Percentiles rank a stretch among this genome's conserved stretches.
These are phyloP conservation scores for Cytidiella melzeri DNA, from an alignment of 768 basidiomycete genomes.

Conservation along the genomic window DNA sequence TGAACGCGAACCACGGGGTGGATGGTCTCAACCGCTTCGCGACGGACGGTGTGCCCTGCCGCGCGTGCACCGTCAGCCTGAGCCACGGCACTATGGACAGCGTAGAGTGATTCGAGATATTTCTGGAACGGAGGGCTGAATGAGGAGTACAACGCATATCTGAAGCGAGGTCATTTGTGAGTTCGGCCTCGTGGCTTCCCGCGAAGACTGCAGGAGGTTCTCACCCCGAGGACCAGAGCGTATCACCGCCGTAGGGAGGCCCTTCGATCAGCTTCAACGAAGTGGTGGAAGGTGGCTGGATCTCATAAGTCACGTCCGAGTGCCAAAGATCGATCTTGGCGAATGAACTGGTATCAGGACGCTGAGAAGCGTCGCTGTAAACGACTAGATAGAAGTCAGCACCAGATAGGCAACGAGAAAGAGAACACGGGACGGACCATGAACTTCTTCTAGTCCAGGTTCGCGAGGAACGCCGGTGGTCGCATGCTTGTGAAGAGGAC, in stretches of 20 bases:
- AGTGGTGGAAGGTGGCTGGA: slow-evolving; percentile 76
- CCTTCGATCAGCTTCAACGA: slow-evolving; percentile 69
- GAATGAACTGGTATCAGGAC: slow-evolving; percentile 59
- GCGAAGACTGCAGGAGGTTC: slow-evolving; percentile 14
- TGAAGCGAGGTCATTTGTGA: slow-evolving; percentile 20
- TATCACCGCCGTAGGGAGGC: slow-evolving; percentile 73
- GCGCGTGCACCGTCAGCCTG: slow-evolving; percentile 73
- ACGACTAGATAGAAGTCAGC: slow-evolving; percentile 41
- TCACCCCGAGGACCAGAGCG: slow-evolving; percentile 75
- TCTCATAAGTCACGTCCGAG: slow-evolving; percentile 77
- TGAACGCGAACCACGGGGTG: slow-evolving; percentile 84
- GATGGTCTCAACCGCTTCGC: slow-evolving; percentile 59
- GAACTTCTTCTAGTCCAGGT: slow-evolving; percentile 71
- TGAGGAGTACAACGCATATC: slow-evolving; percentile 80
- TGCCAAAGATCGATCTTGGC: slow-evolving; percentile 78
- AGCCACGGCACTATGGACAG: slow-evolving; percentile 70
- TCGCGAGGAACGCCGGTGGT: slow-evolving; percentile 70
- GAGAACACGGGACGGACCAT: slow-evolving; percentile 37
- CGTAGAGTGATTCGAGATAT: slow-evolving; percentile 68
- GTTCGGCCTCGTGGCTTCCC: not conserved
- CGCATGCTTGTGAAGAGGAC: slow-evolving; percentile 77
- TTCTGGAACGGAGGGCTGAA: slow-evolving; percentile 68
- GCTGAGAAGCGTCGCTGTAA: slow-evolving; percentile 59
- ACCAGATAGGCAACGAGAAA: slow-evolving; percentile 6
- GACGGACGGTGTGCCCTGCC: slow-evolving; percentile 63